Conservation (phyloP, 768 basidiomycete genomes). For the Kwoniella sp. region DNA sequence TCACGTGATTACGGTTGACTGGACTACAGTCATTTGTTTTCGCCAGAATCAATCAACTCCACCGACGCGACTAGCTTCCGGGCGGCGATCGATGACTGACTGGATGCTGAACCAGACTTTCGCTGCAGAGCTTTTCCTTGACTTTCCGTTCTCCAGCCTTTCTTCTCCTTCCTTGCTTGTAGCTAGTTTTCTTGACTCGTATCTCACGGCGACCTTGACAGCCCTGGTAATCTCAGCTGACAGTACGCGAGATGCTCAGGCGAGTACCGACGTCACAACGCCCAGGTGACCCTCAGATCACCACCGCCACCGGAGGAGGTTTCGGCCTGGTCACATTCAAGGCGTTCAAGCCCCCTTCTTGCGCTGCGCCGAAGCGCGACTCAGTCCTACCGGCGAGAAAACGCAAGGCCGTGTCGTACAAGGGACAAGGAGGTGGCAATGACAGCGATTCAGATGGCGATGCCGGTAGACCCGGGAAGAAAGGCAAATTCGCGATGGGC, state of each 20-base stretch:
- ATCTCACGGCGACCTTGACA: too few relatives aligned
- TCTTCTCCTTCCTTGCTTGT: too few relatives aligned
- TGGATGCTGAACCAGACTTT: too few relatives aligned
- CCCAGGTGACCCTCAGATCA: conserved; percentile 33
- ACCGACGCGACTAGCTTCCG: too few relatives aligned
- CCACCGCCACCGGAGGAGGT: conserved; percentile 45
- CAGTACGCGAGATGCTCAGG: conserved; percentile 36
- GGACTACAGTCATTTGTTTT: too few relatives aligned
- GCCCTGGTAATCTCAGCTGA: too few relatives aligned
- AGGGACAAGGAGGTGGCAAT: conserved; percentile 52
- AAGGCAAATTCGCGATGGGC: conserved; percentile 59
- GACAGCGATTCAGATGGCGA: conserved; percentile 56
- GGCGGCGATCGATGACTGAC: too few relatives aligned
- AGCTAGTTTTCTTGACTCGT: too few relatives aligned
- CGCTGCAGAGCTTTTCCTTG: too few relatives aligned
- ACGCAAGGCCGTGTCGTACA: conserved; percentile 83
- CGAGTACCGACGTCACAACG: conserved; percentile 25
- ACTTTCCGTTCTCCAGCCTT: not conserved
- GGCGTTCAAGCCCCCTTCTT: conserved; percentile 48
- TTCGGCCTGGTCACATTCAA: conserved; percentile 47
- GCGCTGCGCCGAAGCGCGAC: conserved; percentile 25
- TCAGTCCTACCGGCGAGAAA: conserved; percentile 56
- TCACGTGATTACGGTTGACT: too few relatives aligned
- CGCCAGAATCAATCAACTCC: too few relatives aligned
- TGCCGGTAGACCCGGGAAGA: conserved; percentile 58